Percentiles rank a stretch among this genome's conserved stretches.
These are phyloP conservation scores for Blastobotrys illinoisensis DNA, from an alignment of 1,139 yeast genomes.

Conservation along the genomic window DNA sequence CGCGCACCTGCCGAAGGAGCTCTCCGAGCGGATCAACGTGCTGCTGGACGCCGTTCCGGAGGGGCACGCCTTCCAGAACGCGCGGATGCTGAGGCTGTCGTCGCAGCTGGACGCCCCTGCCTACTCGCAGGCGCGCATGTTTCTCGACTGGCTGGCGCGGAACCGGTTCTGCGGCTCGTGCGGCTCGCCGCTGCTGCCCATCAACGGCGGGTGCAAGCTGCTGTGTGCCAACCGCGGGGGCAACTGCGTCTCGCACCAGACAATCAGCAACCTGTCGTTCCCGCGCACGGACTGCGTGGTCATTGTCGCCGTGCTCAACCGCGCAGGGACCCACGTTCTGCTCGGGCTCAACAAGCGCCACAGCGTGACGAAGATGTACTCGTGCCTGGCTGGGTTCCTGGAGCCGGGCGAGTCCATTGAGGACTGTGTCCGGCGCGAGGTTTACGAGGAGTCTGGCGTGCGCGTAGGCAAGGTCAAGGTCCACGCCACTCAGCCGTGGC, in stretches of 20 bases:
- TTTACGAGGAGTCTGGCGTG: constrained; percentile 95
- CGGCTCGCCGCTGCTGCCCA: constrained; percentile 62
- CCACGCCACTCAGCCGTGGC: constrained; percentile 87
- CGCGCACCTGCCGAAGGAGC: constrained; percentile 8
- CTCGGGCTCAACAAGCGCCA: constrained; percentile 64
- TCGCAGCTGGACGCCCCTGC: constrained; percentile 38
- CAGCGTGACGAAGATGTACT: constrained; percentile 45
- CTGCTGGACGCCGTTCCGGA: constrained; percentile 13
- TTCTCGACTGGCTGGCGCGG: constrained; percentile 76
- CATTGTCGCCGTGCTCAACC: constrained; percentile 70
- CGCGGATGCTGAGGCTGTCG: background rate
- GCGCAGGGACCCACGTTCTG: constrained; percentile 55
- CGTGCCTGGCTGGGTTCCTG: constrained; percentile 91
- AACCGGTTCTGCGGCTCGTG: constrained; percentile 86
- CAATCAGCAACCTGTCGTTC: constrained; percentile 56
- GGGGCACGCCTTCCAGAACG: background rate
- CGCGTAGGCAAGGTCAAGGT: constrained; percentile 53
- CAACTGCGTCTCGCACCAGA: constrained; percentile 1
- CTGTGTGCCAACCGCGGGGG: constrained; percentile 36
- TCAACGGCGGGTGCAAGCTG: constrained; percentile 80
- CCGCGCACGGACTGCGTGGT: constrained; percentile 90
- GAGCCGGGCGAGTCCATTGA: constrained; percentile 94
- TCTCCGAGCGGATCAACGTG: constrained; percentile 16
- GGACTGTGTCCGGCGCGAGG: constrained; percentile 80
- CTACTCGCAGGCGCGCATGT: constrained; percentile 78